Evolutionary conservation across 176 grass and related monocot genomes (phyloP), one percentile per base, ranked within the genome.

Genomic region (Triticum urartu): DNA sequence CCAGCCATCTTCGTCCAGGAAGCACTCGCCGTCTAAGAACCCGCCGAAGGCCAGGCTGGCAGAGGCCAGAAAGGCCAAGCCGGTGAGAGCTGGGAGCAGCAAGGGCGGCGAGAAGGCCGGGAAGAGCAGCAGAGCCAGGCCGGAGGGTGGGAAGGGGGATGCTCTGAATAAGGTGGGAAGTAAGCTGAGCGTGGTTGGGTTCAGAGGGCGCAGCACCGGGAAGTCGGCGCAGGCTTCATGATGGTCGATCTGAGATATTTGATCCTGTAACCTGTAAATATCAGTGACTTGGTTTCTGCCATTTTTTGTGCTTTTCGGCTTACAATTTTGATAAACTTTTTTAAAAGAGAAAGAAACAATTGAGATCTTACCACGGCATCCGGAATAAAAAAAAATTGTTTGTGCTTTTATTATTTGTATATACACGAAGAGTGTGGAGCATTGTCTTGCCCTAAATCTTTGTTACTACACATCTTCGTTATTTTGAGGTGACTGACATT

Each of bases 191-290:
- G 94, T 99, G 34, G 90, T 99, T 20, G 97, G 94, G 63, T 99
- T 99, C 85, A 99, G 93, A 79, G 93, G 97, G 7, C 97, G 97
- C 86, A 95, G 90, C 81, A 92, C 93, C 45, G 90, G 87, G 22
- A 94, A 83, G 81, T 85, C 87, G 0, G 33, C 62, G 1, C 89
- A 85, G 11, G 64, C 89, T 43, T 84, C 81, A 5, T 89, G 52
- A 69, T 35, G 1, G 26, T 18, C 42, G 7, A 12, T 35, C 11
- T 0, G 11, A 83, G 6, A 15, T 35, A 77, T 73, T 77, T 38
- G 68, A 69, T 80, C 3, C 6, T 33, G 22, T 40, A 81, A 52
- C 39, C 22, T 88, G 89, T 91, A 85, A 81, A 88, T 91, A 83
- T 32, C 39, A 21, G 77, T 15, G n/a, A 11, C 50, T 83, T 72